Evolutionary conservation across 2,329 filamentous ascomycete genomes (phyloP), one percentile per base, ranked within the genome.

Genomic region (Botrytis fabae): DNA sequence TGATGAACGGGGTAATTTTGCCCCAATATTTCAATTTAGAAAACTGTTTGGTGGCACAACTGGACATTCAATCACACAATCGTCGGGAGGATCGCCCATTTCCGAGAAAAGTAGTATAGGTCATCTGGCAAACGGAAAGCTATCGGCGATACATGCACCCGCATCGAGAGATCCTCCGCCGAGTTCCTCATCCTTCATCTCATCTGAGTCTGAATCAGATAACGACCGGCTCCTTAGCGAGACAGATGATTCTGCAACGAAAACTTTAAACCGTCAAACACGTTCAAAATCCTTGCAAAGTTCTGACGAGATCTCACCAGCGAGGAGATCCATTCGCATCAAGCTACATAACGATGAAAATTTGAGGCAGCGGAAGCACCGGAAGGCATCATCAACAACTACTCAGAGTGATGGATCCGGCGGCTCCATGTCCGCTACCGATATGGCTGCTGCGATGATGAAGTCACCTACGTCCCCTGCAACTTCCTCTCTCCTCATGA

Each of bases 391-490:
- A 80, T 85, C 85, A 71, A 82, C 82, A 60, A 83, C 80, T 59
- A 82, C 84, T 28, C 84, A 84, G 74, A 81, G 80, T 60, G 83
- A 82, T 76, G 82, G 84, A 61, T 79, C 82, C 40, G 76, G 77
- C 28, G 75, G 65, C 14, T 69, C 74, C 35, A 74, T 78, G 63
- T 81, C 78, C 63, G 79, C 80, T 69, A 81, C 80, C 22, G 78
- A 80, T 40, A 85, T 93, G 74, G 90, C 94, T 10, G 85, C 89
- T 61, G 92, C 93, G 68, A 93, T 93, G 74, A 86, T 99, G 75
- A 99, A 99, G 82, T 98, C 96, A 22, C 96, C 96, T 4, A 97
- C 94, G 5, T 97, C 95, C 42, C 92, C 94, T 70, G 88, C 90
- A 40, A 88, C 90, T 22, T 72, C 70, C 12, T 85, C 86, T 68